A percentile compares a stretch with the other conserved stretches of the same genome.
These are phyloP conservation scores for Begonia peltatifolia DNA, from an alignment of 306 rosid genomes.

Conservation along the genomic window DNA sequence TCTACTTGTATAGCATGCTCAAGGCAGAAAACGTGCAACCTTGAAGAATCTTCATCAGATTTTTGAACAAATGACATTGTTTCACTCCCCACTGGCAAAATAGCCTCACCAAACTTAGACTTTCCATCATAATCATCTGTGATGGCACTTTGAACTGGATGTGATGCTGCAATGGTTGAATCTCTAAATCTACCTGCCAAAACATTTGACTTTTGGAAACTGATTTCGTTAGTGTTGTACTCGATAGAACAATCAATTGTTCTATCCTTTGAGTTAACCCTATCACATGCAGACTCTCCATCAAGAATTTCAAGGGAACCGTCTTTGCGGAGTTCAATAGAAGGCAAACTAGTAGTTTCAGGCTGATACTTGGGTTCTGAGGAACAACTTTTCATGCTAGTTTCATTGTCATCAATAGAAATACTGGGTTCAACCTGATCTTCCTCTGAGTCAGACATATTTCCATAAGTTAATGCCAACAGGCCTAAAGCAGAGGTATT, in stretches of 20 bases:
- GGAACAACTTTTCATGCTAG: constrained; percentile 21
- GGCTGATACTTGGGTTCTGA: constrained; percentile 28
- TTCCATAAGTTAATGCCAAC: constrained; percentile 77
- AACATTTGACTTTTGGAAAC: constrained; percentile 21
- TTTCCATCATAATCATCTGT: constrained; percentile 31
- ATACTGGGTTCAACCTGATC: constrained; percentile 32
- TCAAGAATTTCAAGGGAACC: constrained; percentile 10
- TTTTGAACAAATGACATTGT: constrained; percentile 29
- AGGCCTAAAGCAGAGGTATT: constrained; percentile 73
- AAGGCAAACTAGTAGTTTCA: constrained; percentile 19
- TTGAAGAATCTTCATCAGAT: constrained; percentile 67
- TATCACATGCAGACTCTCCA: constrained; percentile 19
- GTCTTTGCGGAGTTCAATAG: constrained; percentile 19
- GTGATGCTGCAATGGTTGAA: constrained; percentile 17
- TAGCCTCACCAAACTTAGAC: constrained; percentile 28
- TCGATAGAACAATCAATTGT: constrained; percentile 23
- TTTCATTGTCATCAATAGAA: constrained; percentile 24
- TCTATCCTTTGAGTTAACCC: constrained; percentile 14
- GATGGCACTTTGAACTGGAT: constrained; percentile 19
- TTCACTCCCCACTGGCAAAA: constrained; percentile 21
- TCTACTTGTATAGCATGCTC: constrained; percentile 94
- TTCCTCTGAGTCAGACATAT: constrained; percentile 84
- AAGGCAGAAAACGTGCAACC: constrained; percentile 93
- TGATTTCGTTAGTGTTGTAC: constrained; percentile 25
- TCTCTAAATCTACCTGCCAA: constrained; percentile 24